Evolutionary conservation across 164 flowering plant species (phyloP).

Genomic region (Buxus sempervirens): DNA sequence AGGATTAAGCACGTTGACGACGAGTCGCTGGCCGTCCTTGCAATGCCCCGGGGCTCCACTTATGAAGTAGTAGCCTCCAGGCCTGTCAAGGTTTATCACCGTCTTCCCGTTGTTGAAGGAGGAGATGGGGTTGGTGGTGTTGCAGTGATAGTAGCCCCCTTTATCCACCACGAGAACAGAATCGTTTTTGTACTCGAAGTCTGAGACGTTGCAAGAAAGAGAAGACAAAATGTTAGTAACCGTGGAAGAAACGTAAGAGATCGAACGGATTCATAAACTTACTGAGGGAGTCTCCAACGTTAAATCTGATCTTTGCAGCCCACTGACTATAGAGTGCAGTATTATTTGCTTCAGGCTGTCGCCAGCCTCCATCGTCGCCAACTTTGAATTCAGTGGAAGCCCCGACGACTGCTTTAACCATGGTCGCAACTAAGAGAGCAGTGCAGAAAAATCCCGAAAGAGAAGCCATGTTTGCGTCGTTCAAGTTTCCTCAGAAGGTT

Average conservation of each 20-base stretch:
- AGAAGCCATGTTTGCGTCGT: conserved; percentile 15
- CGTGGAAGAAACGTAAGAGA: too few species aligned
- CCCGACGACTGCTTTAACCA: background rate
- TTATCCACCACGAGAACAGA: conserved; percentile 67
- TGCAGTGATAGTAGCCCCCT: conserved; percentile 64
- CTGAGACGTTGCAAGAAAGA: conserved; percentile 18
- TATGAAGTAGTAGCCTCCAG: conserved; percentile 53
- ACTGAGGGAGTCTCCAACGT: conserved; percentile 61
- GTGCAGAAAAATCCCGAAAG: conserved; percentile 8
- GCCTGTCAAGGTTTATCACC: conserved; percentile 35
- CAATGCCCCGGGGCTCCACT: conserved; percentile 50
- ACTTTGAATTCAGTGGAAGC: conserved; percentile 39
- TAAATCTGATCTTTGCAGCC: conserved; percentile 51
- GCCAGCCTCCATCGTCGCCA: conserved; percentile 50
- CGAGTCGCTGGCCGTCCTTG: conserved; percentile 47
- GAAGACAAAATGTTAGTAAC: background rate
- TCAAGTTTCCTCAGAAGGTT: conserved; percentile 2
- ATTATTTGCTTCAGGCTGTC: conserved; percentile 29
- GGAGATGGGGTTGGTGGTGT: conserved; percentile 31
- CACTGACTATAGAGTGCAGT: conserved; percentile 37
- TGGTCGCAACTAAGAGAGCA: background rate
- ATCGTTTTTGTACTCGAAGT: conserved; percentile 55
- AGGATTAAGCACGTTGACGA: conserved; percentile 42
- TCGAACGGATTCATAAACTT: conserved; percentile 14
- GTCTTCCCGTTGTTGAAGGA: conserved; percentile 42